Base-by-base conservation (phyloP, 2,329 filamentous ascomycete genomes). In the Orbilia javanica region DNA sequence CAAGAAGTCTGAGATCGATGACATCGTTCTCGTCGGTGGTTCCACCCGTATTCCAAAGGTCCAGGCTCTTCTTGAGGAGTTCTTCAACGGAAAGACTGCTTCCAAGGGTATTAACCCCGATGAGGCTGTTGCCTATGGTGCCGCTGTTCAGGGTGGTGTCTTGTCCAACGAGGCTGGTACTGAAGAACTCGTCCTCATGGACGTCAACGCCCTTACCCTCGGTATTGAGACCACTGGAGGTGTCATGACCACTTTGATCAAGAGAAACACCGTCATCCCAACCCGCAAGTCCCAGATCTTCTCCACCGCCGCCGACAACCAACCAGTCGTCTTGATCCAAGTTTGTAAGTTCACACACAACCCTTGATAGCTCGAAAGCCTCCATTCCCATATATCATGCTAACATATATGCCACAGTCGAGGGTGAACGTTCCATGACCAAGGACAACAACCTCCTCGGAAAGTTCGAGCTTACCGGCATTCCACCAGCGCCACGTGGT, bases 101-200 rank as follows among this genome's bases (percentile, higher is more conserved):
- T 94, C 92, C 89, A 98, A 98, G 93, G 93, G 94, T 87, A 97
- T 99, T 85, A 98, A 98, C 90, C 96, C 96, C 82, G 96, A 99
- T 84, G 96, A 98, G 89, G 96, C 96, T 87, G 96, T 98, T 82
- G 96, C 96, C 84, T 98, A 94, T 85, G 96, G 96, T 87, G 96
- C 96, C 80, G 95, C 96, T 82, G 94, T 98, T 82, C 96, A 99
- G 87, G 96, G 92, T 87, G 95, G 94, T 91, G 91, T 98, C 84
- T 89, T 99, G 80, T 92, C 94, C 82, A 94, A 94, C 81, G 93
- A 97, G 87, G 89, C 92, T 83, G 92, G 91, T 83, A 92, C 93
- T 80, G 88, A 86, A n/a, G 90, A 91, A 3, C 85, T 97, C 80
- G 93, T 97, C 84, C 93, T 97, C 82, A 96, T 97, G 93, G 94